A percentile compares a stretch with the other conserved stretches of the same genome.
Conservation (phyloP, 2,329 filamentous ascomycete species). For the Graphiopsis chlorocephala region DNA sequence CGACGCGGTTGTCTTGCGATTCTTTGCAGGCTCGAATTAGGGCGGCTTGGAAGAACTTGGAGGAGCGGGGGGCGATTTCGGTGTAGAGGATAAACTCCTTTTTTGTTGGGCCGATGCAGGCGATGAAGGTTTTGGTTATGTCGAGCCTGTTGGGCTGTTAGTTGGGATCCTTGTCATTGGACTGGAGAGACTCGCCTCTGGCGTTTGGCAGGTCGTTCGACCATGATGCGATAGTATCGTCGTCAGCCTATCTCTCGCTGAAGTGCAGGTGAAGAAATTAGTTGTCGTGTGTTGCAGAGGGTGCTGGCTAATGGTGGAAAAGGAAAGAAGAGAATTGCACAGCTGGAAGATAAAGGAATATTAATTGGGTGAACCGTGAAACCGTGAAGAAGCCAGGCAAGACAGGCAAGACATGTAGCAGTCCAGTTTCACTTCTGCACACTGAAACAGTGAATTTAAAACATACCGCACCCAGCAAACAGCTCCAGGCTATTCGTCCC, state of each 20-base stretch:
- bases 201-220: not conserved
- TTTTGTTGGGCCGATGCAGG: not conserved
- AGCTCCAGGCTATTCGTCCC: not conserved
- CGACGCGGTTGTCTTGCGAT: conserved; percentile 6
- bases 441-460: not conserved
- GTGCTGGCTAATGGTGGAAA: not conserved
- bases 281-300: not conserved
- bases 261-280: not conserved
- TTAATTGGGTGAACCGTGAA: not conserved
- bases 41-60: conserved; percentile 20
- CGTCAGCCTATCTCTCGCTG: not conserved
- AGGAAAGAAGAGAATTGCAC: not conserved
- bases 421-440: not conserved
- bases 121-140: not conserved
- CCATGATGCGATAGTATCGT: not conserved
- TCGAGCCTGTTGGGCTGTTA: not conserved
- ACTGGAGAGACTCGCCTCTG: not conserved
- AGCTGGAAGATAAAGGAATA: not conserved
- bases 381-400: not conserved
- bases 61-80: not conserved
- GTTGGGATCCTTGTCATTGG: not conserved
- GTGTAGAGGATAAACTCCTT: not conserved
- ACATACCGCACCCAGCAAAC: not conserved
- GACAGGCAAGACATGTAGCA: not conserved
- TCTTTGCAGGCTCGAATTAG: conserved; percentile 18